Base-by-base conservation (phyloP, 148 eudicot species). In the Linanthus parryae region DNA sequence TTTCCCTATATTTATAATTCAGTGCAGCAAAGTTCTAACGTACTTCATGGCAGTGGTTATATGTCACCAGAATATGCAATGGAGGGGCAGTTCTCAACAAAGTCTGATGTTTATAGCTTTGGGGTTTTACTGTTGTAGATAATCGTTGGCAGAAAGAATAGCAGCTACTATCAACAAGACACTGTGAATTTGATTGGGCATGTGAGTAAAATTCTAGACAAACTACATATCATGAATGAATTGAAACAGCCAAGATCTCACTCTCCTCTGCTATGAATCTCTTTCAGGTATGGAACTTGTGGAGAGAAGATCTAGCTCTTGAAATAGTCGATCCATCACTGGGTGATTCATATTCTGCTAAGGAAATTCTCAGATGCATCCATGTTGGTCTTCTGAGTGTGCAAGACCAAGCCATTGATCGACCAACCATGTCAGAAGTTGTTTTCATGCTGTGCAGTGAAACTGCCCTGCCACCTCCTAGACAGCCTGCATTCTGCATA, bases 351-450 rank as follows among this genome's bases (percentile, higher is more conserved):
- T 52, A 43, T 19, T 2, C n/a, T 0, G 43, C 42, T 16, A 36
- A 45, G 5, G 77, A 80, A 57, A 50, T 71, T 1, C 28, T 68
- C 13, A 62, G 63, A 20, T 64, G 69, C 42, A 65, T 76, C 33
- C 72, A 80, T 44, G 61, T 76, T 1, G 82, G 75, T 1, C 55
- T 80, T 5, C 26, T 80, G 42, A 76, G 86, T 52, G 86, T 76
- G 18, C 77, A 80, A 47, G 82, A 76, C 60, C 18, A 48, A 7
- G 68, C 82, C 12, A 60, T 43, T 6, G 77, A 80, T 26, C 20
- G 86, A 41, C 86, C 82, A 20, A 68, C 68, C 49, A 80, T 80
- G 81, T 55, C 82, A 5, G 48, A 25, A 7, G 82, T 80, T 20
- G 54, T 63, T 10, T 57, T 70, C 44, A 76, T 80, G 82, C 30